Evolutionary conservation across 306 rosid genomes (phyloP).

Genomic region (Mimosa bimucronata): DNA sequence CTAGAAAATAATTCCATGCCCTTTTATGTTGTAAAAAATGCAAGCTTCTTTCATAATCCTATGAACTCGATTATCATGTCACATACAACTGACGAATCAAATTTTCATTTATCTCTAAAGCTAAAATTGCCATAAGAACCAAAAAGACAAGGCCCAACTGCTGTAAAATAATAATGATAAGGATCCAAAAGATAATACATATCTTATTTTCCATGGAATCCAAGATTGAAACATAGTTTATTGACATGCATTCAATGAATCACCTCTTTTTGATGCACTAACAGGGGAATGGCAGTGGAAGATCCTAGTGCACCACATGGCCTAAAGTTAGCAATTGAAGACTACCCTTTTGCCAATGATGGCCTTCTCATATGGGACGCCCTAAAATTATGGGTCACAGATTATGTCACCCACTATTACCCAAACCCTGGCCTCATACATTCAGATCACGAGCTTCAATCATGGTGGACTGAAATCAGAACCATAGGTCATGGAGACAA

Average conservation of each 20-base stretch:
- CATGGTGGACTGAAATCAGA: constrained; percentile 35
- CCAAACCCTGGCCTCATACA: neutral
- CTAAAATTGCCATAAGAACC: neutral
- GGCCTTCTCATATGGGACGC: constrained; percentile 22
- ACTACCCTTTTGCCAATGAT: constrained; percentile 29
- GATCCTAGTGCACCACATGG: constrained; percentile 18
- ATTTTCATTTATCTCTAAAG: neutral
- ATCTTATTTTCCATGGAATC: neutral
- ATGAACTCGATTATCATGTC: neutral
- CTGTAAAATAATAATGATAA: neutral
- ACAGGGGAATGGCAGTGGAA: constrained; percentile 20
- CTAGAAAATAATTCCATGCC: neutral
- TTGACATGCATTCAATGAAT: neutral
- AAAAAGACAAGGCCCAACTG: neutral
- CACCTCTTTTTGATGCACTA: neutral
- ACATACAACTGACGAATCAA: neutral
- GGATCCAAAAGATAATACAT: neutral
- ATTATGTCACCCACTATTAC: constrained; percentile 24
- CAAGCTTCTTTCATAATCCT: neutral
- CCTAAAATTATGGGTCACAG: constrained; percentile 29
- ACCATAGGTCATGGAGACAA: constrained; percentile 20
- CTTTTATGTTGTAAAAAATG: neutral
- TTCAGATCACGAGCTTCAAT: constrained; percentile 12
- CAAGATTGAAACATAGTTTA: neutral
- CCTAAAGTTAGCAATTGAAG: constrained; percentile 9